Percentiles rank a stretch among this genome's conserved stretches.
Evolutionary conservation across 345 rosid genomes (phyloP).

Genomic region (Eucalyptus coolabah): DNA sequence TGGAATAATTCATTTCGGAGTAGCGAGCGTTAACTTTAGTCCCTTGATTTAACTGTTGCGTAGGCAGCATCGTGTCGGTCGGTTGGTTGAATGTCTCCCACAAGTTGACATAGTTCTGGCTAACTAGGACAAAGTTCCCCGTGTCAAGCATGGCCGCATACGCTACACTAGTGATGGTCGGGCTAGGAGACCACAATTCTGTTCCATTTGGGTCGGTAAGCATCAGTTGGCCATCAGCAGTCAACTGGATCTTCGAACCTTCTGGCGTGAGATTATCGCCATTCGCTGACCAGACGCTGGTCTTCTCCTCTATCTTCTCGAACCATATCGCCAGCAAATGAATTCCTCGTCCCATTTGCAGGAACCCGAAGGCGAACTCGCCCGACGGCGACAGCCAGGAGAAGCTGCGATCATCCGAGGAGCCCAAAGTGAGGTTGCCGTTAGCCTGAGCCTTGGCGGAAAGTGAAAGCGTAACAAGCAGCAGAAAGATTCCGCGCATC

Average conservation of each 20-base stretch:
- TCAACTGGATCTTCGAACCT: slow-evolving; percentile 28
- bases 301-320: slow-evolving; percentile 20
- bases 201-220: slow-evolving; percentile 17
- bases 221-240: slow-evolving; percentile 6
- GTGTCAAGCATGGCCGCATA: slow-evolving; percentile 32
- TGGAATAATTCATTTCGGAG: slow-evolving; percentile 12
- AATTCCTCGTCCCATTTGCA: neutral
- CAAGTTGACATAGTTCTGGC: neutral
- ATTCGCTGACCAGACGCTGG: slow-evolving; percentile 34
- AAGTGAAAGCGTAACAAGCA: neutral
- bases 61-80: slow-evolving; percentile 42
- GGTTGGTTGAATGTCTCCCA: slow-evolving; percentile 42
- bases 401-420: neutral
- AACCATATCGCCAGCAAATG: slow-evolving; percentile 27
- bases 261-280: neutral
- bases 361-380: slow-evolving; percentile 41
- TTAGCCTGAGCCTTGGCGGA: slow-evolving; percentile 1
- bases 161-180: neutral
- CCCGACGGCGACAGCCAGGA: slow-evolving; percentile 25
- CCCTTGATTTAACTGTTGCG: slow-evolving; percentile 9
- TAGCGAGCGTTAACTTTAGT: slow-evolving; percentile 3
- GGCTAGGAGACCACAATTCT: slow-evolving; percentile 8
- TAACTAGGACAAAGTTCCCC: slow-evolving; percentile 34
- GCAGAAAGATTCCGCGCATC: neutral
- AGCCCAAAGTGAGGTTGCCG: slow-evolving; percentile 1